Evolutionary conservation across 352 stramenopile species (phyloP), one percentile per base, ranked within the genome.

Genomic region (Pythium aphanidermatum): DNA sequence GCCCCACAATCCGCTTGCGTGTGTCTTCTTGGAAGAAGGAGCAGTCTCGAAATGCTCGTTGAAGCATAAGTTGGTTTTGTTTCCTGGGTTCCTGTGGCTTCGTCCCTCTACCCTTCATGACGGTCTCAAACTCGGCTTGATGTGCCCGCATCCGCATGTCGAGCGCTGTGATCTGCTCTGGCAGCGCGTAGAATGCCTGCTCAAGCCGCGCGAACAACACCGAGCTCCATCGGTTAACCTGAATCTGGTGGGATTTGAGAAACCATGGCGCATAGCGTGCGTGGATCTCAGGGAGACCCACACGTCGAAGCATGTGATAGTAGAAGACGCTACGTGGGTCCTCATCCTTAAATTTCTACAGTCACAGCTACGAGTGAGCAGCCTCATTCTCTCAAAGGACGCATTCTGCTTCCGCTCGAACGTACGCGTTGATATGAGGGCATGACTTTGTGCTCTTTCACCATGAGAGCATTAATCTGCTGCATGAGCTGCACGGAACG

Each of bases 251-350:
- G 10, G 76, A 83, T 58, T 89, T 86, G 50, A 86, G 60, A 44
- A 89, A 89, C 76, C 74, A 89, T 25, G 76, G 76, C 23, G 74
- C 76, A 34, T 83, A 89, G 14, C 71, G 76, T 31, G 76, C 74
- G 66, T 89, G 76, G 10, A 86, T 58, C 46, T 85, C 71, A 3
- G 74, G 76, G 5, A 89, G 58, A 3, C 76, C 76, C 5, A 84
- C 63, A 26, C 76, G 76, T 6, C 74, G 76, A 28, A 89, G 68
- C 76, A 89, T 89, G 45, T 66, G 63, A 46, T 84, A 86, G 55
- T 89, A 89, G 37, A 85, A 86, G 21, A 78, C 61, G 25, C 68
- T 83, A 20, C 76, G 71, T 3, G 74, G 68, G 35, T 86, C 74
- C 47, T 89, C 74, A 45, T 77, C 53, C n/a, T 73, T 75, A 50